Evolutionary conservation across 495 filamentous ascomycete species (phyloP), one percentile per base, ranked within the genome.

Genomic region (Melanomma pulvis-pyrius): DNA sequence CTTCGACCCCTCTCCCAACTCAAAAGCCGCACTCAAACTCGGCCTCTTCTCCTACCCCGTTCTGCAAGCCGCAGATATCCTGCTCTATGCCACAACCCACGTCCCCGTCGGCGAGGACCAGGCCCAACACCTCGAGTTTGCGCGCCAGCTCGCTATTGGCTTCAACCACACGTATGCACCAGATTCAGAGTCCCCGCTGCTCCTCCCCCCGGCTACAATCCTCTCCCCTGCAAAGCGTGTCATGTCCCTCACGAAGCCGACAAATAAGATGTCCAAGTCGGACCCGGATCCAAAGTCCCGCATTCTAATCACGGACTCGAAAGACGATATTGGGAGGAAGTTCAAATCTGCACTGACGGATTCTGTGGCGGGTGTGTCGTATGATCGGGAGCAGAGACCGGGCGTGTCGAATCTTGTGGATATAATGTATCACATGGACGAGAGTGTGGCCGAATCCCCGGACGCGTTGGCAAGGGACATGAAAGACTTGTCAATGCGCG

Each of bases 1-100:
- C 2, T 73, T 88, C 1, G 77, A 87, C 48, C 76, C 82, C 2
- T 73, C 74, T 3, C 22, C 52, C 4, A 5, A 34, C 44, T 80
- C 82, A 49, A 85, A 82, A 59, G 74, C 79, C 11, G 83, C 83
- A 41, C 79, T 96, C 58, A 92, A 92, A 72, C 83, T 96, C 13
- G 96, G 94, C n/a, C 82, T 98, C 6, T 96, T 97, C 79, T 94
- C 92, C 11, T 98, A 98, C 73, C 94, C 94, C 15, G 91, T 98
- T 24, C 84, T 98, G 13, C 93, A 97, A 74, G 93, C 94, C 28
- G 94, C 96, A 32, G 94, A 98, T 76, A 91, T 98, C 48, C 83
- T 98, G 25, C 24, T 66, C 25, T 46, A 65, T 46, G 88, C 89
- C 39, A 86, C 93, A 41, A 98, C 96, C 0, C 92, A 97, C 82